Percentiles rank a stretch among this genome's conserved stretches.
Conservation (phyloP, 2,329 filamentous ascomycete genomes). For the Cladosporium halotolerans region DNA sequence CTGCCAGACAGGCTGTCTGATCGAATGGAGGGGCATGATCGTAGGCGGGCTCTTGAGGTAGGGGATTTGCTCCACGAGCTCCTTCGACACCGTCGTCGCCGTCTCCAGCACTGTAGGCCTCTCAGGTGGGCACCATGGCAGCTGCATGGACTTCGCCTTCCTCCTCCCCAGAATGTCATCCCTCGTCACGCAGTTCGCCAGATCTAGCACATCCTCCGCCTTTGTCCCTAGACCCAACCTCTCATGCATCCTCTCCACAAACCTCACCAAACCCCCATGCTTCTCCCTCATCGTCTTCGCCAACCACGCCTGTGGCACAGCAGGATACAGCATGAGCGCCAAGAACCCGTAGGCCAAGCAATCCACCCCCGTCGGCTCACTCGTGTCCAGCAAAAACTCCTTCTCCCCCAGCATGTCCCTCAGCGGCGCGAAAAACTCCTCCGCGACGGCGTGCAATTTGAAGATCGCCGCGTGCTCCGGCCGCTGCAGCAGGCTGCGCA, state of each 20-base stretch:
- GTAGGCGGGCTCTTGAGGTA: constrained; percentile 12
- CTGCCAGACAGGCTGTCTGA: constrained; percentile 13
- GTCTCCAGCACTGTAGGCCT: constrained; percentile 11
- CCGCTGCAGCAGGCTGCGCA: constrained; percentile 55
- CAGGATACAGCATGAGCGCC: constrained; percentile 60
- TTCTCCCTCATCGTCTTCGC: constrained; percentile 50
- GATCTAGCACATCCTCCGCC: constrained; percentile 19
- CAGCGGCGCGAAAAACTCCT: constrained; percentile 65
- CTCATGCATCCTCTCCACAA: constrained; percentile 32
- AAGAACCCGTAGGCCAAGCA: constrained; percentile 78
- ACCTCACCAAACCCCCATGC: constrained; percentile 34
- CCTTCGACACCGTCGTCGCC: constrained; percentile 11
- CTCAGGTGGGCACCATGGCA: constrained; percentile 22
- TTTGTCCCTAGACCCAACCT: constrained; percentile 19
- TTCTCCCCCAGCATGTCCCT: constrained; percentile 54
- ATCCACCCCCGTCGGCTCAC: constrained; percentile 60
- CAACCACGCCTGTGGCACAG: constrained; percentile 58
- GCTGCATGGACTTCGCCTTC: constrained; percentile 11
- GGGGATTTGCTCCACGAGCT: constrained; percentile 20
- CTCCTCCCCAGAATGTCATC: constrained; percentile 10
- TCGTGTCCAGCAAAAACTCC: constrained; percentile 49
- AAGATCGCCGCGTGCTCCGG: constrained; percentile 70
- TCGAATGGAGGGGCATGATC: constrained; percentile 2
- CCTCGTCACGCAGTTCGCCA: constrained; percentile 10
- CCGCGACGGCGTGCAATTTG: constrained; percentile 65